These are phyloP conservation scores for Ophiostoma quercus DNA, from an alignment of 2,329 filamentous ascomycete species.

Conservation along the genomic window DNA sequence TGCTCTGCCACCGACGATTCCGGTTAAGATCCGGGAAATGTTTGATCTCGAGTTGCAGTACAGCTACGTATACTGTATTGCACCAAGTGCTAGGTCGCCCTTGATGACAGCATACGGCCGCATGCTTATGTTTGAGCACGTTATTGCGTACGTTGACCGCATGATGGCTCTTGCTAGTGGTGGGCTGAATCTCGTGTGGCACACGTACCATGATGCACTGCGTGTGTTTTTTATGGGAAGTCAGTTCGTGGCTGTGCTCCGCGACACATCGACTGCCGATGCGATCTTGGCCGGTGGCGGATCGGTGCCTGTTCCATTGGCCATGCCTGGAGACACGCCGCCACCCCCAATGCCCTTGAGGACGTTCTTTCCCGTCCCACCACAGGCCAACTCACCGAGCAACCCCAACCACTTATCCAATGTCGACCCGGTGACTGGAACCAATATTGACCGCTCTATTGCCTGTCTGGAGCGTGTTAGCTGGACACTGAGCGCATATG, in stretches of 20 bases:
- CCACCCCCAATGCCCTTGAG: constrained; percentile 51
- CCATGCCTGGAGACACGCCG: constrained; percentile 43
- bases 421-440: constrained; percentile 30
- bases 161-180: constrained; percentile 63
- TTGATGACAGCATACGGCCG: constrained; percentile 71
- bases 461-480: constrained; percentile 50
- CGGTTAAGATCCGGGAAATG: constrained; percentile 62
- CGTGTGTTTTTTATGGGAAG: constrained; percentile 71
- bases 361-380: constrained; percentile 18
- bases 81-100: constrained; percentile 69
- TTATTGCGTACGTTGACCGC: constrained; percentile 72
- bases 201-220: constrained; percentile 83
- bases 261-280: constrained; percentile 46
- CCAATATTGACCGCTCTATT: constrained; percentile 53
- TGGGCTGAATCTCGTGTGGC: constrained; percentile 56
- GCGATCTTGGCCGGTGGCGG: constrained; percentile 47
- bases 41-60: constrained; percentile 87
- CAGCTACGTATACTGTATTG: constrained; percentile 84
- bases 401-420: constrained; percentile 6
- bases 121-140: constrained; percentile 78
- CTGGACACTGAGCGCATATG: constrained; percentile 52
- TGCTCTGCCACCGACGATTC: constrained; percentile 61
- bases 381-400: constrained; percentile 28
- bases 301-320: constrained; percentile 41
- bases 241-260: constrained; percentile 58